Evolutionary conservation across 768 basidiomycete genomes (phyloP).

Genomic region (Tricholomella constricta): DNA sequence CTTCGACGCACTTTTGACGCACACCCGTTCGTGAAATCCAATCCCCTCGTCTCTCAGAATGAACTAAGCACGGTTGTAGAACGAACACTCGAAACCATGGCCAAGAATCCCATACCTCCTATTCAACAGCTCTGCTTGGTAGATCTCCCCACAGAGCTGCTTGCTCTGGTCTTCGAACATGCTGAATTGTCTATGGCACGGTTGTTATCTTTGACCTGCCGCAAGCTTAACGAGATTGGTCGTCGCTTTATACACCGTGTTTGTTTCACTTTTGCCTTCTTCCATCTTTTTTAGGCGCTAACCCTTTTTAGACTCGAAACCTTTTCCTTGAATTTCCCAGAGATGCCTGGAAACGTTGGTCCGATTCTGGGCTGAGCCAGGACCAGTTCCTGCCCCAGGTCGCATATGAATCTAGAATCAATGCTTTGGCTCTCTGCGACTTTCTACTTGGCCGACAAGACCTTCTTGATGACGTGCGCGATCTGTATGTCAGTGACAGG

Average conservation of each 20-base stretch:
- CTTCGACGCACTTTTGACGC: neutral
- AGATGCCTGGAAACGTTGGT: neutral
- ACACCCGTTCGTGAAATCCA: neutral
- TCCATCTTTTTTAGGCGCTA: neutral
- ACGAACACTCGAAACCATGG: neutral
- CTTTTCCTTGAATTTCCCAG: neutral
- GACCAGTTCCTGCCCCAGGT: neutral
- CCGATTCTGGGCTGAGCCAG: neutral
- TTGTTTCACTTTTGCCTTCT: neutral
- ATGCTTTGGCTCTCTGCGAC: neutral
- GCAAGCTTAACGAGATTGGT: neutral
- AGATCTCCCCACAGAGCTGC: constrained; percentile 4
- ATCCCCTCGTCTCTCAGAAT: neutral
- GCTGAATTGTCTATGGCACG: neutral
- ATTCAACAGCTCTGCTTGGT: neutral
- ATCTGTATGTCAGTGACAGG: neutral
- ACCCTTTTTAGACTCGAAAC: neutral
- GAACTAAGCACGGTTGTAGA: neutral
- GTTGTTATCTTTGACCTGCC: neutral
- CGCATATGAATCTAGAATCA: neutral
- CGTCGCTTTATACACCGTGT: neutral
- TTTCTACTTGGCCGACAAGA: neutral
- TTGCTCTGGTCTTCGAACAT: neutral
- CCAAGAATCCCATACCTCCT: neutral
- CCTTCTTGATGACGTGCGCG: neutral